Evolutionary conservation across 2,329 filamentous ascomycete species (phyloP), one percentile per base, ranked within the genome.

Genomic region (Paecilomyces dactylethromorphus): DNA sequence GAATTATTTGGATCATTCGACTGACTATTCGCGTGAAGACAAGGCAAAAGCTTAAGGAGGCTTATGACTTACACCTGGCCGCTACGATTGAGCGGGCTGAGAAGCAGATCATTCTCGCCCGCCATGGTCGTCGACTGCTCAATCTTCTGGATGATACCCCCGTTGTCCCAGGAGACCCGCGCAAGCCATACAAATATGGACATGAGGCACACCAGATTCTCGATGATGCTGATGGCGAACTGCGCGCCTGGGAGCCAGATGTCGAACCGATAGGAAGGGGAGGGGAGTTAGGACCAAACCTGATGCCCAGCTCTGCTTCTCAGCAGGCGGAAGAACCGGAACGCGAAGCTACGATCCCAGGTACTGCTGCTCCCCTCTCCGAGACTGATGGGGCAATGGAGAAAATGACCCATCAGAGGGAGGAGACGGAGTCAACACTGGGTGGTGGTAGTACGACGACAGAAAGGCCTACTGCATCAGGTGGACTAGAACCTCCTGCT

Each of bases 41-140:
- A 35, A 90, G 94, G 59, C 90, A 94, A 76, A 97, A 97, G 78
- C 83, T 99, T 77, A 97, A 96, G 78, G 91, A 97, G 76, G 91
- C 94, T 24, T 97, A 93, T 71, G 90, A 92, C 65, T 76, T 90
- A 60, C 92, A 97, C 73, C 90, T 96, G 64, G 85, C 89, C 15
- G 92, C 92, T 60, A 90, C 92, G 21, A 96, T 99, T 67, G 94
- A 99, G 80, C 89, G 93, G 32, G 92, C 92, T 24, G 94, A 97
- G 80, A 97, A 97, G 79, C 94, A 99, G 74, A 90, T 93, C 68
- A 90, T 99, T 60, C 84, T 99, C 15, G 93, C 94, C 59, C 90
- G 90, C 68, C 92, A 97, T 72, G 93, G 92, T 21, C 89, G 91
- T 57, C 87, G 91, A 51, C 84, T 99, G 35, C 75, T 99, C 58